phyloP scores from a whole-genome alignment of 1,284 basidiomycete genomes.

The Agroathelia rolfsii region DNA sequence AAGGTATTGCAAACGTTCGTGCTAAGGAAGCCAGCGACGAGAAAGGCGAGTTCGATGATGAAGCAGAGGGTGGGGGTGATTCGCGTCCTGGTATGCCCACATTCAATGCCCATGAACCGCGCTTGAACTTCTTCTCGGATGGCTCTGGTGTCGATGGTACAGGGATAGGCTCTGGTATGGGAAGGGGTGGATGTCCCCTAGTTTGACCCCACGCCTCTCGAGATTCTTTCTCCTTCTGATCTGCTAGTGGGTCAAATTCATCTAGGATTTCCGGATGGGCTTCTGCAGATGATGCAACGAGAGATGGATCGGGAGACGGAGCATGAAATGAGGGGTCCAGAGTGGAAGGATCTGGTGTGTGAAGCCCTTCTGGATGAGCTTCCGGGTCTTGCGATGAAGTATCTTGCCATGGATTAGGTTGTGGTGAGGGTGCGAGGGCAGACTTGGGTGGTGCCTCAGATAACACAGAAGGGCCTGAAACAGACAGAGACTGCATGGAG shows the following conservation, averaged over 20 bases:
- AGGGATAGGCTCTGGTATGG: too few species aligned
- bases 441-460: too few species aligned
- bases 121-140: too few species aligned
- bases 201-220: conserved; percentile 50
- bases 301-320: conserved; percentile 5
- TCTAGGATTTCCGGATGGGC: conserved; percentile 32
- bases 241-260: conserved; percentile 60
- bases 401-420: conserved; percentile 21
- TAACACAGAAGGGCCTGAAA: too few species aligned
- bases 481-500: too few species aligned
- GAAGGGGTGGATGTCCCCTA: conserved; percentile 46
- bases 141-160: conserved; percentile 22
- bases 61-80: conserved; percentile 18
- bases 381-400: neutral
- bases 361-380: conserved; percentile 7
- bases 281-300: conserved; percentile 6
- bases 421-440: too few species aligned
- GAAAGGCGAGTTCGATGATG: conserved; percentile 34
- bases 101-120: too few species aligned
- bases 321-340: conserved; percentile 24
- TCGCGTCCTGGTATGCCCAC: too few species aligned
- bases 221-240: conserved; percentile 44
- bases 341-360: conserved; percentile 28
- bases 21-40: conserved; percentile 55
- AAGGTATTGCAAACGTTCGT: conserved; percentile 48